Evolutionary conservation across 2,329 filamentous ascomycete species (phyloP).

Genomic region (Mycogone perniciosa): DNA sequence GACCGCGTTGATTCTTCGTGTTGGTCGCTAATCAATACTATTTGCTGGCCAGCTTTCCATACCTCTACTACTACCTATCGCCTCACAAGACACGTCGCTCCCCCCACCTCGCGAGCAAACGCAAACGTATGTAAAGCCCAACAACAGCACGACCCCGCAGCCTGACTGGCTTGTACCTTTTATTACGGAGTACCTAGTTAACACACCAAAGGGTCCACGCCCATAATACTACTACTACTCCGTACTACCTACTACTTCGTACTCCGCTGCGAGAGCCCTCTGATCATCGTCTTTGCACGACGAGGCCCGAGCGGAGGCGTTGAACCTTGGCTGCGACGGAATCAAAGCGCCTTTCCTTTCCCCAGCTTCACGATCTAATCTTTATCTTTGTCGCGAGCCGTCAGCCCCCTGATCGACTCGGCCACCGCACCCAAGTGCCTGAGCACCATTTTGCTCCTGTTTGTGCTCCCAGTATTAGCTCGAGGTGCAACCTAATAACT

Average conservation of each 20-base stretch:
- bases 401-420: not conserved
- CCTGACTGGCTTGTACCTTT: conserved; percentile 3
- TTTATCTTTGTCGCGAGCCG: not conserved
- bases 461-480: too few relatives aligned
- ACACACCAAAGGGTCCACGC: conserved; percentile 7
- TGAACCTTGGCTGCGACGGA: not conserved
- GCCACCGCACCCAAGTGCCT: not conserved
- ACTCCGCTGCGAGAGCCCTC: not conserved
- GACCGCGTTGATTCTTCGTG: too few relatives aligned
- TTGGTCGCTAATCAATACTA: not conserved
- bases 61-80: not conserved
- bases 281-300: not conserved
- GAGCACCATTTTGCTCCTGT: too few relatives aligned
- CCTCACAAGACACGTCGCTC: not conserved
- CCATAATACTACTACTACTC: not conserved
- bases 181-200: too few relatives aligned
- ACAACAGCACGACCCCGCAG: conserved; percentile 6
- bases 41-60: not conserved
- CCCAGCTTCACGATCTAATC: not conserved
- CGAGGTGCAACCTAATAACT: too few relatives aligned
- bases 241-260: too few relatives aligned
- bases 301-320: not conserved
- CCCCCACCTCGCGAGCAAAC: conserved; percentile 5
- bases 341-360: not conserved
- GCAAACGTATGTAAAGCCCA: not conserved